These are phyloP conservation scores for Sanguinoderma infundibulare DNA, from an alignment of 1,284 basidiomycete species.

Conservation along the genomic window DNA sequence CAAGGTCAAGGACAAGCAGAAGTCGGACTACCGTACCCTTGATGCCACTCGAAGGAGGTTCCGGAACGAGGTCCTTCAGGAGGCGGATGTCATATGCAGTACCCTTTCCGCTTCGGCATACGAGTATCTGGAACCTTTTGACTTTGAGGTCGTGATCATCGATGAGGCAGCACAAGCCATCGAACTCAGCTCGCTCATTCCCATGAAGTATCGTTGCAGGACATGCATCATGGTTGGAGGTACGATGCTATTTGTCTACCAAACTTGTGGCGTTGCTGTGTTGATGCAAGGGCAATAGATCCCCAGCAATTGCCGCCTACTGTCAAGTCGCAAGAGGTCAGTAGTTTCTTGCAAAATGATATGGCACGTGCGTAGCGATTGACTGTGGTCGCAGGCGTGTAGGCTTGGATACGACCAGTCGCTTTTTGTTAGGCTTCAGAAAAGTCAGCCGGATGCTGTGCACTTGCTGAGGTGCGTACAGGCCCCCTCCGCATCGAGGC, in stretches of 20 bases:
- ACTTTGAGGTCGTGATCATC: conserved; percentile 96
- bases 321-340: conserved; percentile 85
- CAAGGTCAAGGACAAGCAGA: conserved; percentile 81
- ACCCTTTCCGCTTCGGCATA: conserved; percentile 95
- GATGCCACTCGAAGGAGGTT: conserved; percentile 81
- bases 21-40: conserved; percentile 72
- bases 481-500: not conserved
- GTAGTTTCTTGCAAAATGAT: conserved; percentile 12
- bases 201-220: conserved; percentile 86
- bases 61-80: conserved; percentile 77
- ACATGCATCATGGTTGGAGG: conserved; percentile 96
- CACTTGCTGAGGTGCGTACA: conserved; percentile 83
- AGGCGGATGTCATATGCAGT: conserved; percentile 93
- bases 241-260: conserved; percentile 36
- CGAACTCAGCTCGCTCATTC: conserved; percentile 96
- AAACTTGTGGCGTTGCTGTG: not conserved
- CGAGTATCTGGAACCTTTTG: conserved; percentile 82
- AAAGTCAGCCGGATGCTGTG: conserved; percentile 77
- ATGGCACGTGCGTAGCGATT: not conserved
- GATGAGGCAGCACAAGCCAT: conserved; percentile 99
- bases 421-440: conserved; percentile 92
- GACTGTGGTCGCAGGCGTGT: conserved; percentile 57
- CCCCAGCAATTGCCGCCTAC: conserved; percentile 98
- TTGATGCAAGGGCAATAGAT: conserved; percentile 51
- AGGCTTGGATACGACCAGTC: conserved; percentile 88